Percentiles rank a stretch among this genome's conserved stretches.
Evolutionary conservation across 768 basidiomycete species (phyloP).

Genomic region (Ramaria sp.): DNA sequence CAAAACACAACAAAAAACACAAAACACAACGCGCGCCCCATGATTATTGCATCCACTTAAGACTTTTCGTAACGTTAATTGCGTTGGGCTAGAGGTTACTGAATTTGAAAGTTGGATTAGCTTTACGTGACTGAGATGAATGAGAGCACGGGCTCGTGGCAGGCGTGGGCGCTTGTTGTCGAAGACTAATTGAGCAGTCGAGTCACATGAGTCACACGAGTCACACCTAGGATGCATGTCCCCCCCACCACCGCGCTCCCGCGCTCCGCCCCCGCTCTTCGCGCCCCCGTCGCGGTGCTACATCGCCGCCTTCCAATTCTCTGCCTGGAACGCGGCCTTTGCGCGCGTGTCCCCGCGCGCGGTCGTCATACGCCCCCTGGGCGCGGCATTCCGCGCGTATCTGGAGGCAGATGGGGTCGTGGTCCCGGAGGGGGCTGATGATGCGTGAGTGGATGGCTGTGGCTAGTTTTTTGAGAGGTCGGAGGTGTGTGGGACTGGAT

Average conservation of each 20-base stretch:
- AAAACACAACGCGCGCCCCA: too few relatives aligned
- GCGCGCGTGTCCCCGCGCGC: slow-evolving; percentile 55
- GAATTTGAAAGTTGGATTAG: too few relatives aligned
- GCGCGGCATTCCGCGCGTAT: slow-evolving; percentile 54
- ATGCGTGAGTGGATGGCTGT: slow-evolving; percentile 49
- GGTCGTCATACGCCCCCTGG: slow-evolving; percentile 61
- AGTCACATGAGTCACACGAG: background rate
- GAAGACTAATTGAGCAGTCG: background rate
- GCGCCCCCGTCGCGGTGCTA: slow-evolving; percentile 40
- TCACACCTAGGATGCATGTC: background rate
- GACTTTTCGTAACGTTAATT: too few relatives aligned
- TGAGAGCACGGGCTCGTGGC: too few relatives aligned
- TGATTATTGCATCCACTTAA: too few relatives aligned
- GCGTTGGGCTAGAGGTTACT: too few relatives aligned
- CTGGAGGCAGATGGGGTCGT: slow-evolving; percentile 79
- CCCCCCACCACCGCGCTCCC: slow-evolving; percentile 14
- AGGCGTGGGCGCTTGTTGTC: too few relatives aligned
- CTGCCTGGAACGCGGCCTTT: slow-evolving; percentile 75
- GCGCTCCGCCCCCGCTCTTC: slow-evolving; percentile 32
- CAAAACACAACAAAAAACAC: too few relatives aligned
- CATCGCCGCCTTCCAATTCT: slow-evolving; percentile 69
- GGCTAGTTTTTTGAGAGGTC: too few relatives aligned
- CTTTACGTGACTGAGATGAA: too few relatives aligned
- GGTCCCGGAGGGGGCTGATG: slow-evolving; percentile 72
- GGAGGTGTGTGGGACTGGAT: too few relatives aligned